Evolutionary conservation across 495 filamentous ascomycete genomes (phyloP).

Genomic region (Xylaria grammica): DNA sequence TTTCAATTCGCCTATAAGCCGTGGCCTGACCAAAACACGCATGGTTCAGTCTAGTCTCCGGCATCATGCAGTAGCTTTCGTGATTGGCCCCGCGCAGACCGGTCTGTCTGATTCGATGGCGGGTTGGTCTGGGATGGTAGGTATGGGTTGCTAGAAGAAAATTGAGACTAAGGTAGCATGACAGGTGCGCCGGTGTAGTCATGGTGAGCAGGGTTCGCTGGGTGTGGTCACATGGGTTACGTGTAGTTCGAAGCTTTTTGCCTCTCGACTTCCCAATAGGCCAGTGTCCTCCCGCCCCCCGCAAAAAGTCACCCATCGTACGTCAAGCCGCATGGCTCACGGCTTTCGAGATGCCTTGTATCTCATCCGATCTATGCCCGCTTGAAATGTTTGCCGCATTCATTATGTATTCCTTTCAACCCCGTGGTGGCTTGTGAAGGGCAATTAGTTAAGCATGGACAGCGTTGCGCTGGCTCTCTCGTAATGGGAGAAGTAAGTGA

Average conservation of each 20-base stretch:
- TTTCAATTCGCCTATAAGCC: slow-evolving; percentile 12
- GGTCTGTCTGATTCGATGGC: slow-evolving; percentile 24
- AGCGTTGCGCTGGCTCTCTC: background rate
- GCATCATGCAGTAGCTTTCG: slow-evolving; percentile 20
- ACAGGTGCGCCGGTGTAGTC: slow-evolving; percentile 34
- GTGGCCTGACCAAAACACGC: slow-evolving; percentile 18
- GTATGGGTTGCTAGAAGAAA: background rate
- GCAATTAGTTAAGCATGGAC: background rate
- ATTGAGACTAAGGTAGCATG: slow-evolving; percentile 16
- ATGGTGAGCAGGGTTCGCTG: slow-evolving; percentile 28
- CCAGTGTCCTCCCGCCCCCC: slow-evolving; percentile 10
- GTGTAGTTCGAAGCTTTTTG: slow-evolving; percentile 27
- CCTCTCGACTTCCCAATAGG: background rate
- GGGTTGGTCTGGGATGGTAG: slow-evolving; percentile 8
- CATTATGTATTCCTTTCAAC: background rate
- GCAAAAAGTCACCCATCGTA: slow-evolving; percentile 14
- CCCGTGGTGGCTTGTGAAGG: background rate
- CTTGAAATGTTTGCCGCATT: background rate
- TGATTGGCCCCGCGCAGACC: slow-evolving; percentile 21
- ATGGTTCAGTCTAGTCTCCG: slow-evolving; percentile 23
- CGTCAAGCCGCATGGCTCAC: slow-evolving; percentile 22
- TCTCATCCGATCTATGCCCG: background rate
- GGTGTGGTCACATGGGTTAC: slow-evolving; percentile 38
- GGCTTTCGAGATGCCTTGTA: background rate
- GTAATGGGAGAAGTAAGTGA: slow-evolving; percentile 10